Base-by-base conservation (phyloP, 2,329 filamentous ascomycete species). In the Tolypocladium amazonense region DNA sequence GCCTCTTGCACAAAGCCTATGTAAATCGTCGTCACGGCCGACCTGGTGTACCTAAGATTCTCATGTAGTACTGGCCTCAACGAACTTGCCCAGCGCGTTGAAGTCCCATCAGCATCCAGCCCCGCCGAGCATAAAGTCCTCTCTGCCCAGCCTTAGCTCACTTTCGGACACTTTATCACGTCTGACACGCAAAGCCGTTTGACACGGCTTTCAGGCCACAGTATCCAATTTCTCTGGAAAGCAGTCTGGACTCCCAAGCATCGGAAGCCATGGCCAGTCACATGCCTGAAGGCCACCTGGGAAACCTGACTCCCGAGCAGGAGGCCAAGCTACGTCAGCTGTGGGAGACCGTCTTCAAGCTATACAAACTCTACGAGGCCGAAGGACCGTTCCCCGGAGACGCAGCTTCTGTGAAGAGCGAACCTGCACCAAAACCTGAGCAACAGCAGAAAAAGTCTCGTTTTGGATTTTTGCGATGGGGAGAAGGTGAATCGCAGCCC, bases 271-370 rank as follows among this genome's bases (percentile, higher is more conserved):
- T 50, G 45, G 25, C 25, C 11, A 18, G 14, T 20, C 25, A 50
- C 5, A 30, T 9, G 1, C 25, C 25, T 9, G 45, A 50, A 18
- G 94, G 94, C 58, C 86, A 92, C 62, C 84, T 91, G 58, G 92
- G 90, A 61, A 96, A 90, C 66, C 81, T 99, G 60, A 97, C 92
- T 20, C 74, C 85, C 4, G 92, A 97, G 63, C 87, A 99, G 75
- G 90, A 96, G 68, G 83, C 84, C 63, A 97, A 95, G 77, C 78
- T 99, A 60, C 89, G 88, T 69, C 88, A 95, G 73, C 82, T 97
- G 65, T 99, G 94, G 94, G 75, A 81, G 15, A 78, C 86, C 58
- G 81, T 90, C 45, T 81, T 95, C 65, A 87, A 88, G 63, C 79
- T 96, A 52, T 92, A 89, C 70, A 89, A 88, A 33, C 80, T 92